phyloP scores from a whole-genome alignment of 306 rosid species.

The Oemleria cerasiformis region DNA sequence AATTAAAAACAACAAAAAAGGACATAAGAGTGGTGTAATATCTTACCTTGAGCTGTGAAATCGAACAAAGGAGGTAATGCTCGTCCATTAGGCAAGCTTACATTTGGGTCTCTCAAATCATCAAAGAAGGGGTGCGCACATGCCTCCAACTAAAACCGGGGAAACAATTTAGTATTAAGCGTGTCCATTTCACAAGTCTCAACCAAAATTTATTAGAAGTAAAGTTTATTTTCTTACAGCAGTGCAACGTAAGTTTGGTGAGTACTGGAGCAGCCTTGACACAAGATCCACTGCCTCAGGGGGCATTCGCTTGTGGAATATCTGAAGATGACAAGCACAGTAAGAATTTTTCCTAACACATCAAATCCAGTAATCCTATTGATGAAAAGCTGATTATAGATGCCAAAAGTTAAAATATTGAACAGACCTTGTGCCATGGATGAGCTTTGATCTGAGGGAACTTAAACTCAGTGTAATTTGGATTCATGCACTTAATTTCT shows the following conservation, averaged over 20 bases:
- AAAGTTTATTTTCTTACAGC: slow-evolving; percentile 58
- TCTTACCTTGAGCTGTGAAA: slow-evolving; percentile 80
- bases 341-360: slow-evolving; percentile 21
- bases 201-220: neutral
- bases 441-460: slow-evolving; percentile 96
- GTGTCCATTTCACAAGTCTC: neutral
- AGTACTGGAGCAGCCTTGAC: slow-evolving; percentile 88
- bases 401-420: neutral
- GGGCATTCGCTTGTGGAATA: slow-evolving; percentile 86
- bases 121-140: slow-evolving; percentile 89
- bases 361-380: neutral
- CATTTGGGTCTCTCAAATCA: slow-evolving; percentile 67
- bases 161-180: slow-evolving; percentile 14
- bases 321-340: slow-evolving; percentile 35
- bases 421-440: slow-evolving; percentile 90
- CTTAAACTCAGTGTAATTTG: slow-evolving; percentile 79
- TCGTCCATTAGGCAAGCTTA: slow-evolving; percentile 65
- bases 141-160: slow-evolving; percentile 70
- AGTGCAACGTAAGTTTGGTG: slow-evolving; percentile 89
- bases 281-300: slow-evolving; percentile 87
- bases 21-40: neutral
- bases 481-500: slow-evolving; percentile 96
- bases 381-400: neutral
- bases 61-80: slow-evolving; percentile 71
- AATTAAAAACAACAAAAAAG: neutral